phyloP scores from a whole-genome alignment of 306 rosid genomes.

The Amphicarpaea edgeworthii region DNA sequence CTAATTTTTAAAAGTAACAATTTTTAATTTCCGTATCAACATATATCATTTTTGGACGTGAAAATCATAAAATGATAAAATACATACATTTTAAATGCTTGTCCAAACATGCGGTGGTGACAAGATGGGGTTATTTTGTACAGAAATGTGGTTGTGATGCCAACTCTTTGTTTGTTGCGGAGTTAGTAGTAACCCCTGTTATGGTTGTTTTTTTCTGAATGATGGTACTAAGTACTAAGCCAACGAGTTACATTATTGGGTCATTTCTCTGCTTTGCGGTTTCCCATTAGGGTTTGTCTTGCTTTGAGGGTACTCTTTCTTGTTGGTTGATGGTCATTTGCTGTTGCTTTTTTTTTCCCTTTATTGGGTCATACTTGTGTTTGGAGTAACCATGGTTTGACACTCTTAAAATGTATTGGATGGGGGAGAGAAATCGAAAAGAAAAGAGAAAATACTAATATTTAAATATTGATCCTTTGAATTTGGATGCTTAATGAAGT shows the following conservation, averaged over 20 bases:
- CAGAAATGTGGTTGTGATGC: not conserved
- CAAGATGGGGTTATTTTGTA: constrained; percentile 7
- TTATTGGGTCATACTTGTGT: not conserved
- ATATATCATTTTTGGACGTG: no score
- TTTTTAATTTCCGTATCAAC: no score
- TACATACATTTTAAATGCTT: no score
- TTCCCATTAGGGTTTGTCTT: not conserved
- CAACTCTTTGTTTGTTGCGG: not conserved
- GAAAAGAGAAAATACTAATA: no score
- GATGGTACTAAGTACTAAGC: not conserved
- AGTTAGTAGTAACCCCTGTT: not conserved
- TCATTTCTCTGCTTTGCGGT: not conserved
- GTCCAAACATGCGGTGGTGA: no score
- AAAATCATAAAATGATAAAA: no score
- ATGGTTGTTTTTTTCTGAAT: not conserved
- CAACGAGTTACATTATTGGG: not conserved
- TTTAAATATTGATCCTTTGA: no score
- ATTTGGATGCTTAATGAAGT: no score
- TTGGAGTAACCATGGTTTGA: not conserved
- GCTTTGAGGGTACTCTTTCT: not conserved
- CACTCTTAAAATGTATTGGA: no score
- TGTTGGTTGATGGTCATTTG: not conserved
- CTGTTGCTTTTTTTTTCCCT: not conserved
- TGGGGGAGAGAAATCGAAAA: no score
- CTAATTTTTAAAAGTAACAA: no score